These are phyloP conservation scores for Cichorium intybus DNA, from an alignment of 140 eudicot genomes.

Conservation along the genomic window DNA sequence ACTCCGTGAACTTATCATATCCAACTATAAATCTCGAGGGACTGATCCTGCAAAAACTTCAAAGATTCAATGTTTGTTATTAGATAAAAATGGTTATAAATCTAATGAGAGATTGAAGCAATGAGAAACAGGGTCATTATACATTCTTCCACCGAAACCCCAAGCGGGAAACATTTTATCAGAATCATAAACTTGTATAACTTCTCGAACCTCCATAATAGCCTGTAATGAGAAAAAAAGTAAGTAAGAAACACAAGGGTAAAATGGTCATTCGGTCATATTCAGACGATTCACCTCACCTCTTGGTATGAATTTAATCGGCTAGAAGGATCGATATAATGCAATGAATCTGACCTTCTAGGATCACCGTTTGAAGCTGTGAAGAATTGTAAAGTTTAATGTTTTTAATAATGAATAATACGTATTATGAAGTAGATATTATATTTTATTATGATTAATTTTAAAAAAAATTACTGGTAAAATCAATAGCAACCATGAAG, in stretches of 20 bases:
- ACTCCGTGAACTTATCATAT: too few relatives aligned
- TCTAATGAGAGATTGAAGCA: conserved; percentile 89
- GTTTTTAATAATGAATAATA: neutral
- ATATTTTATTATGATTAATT: neutral
- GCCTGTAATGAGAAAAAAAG: conserved; percentile 51
- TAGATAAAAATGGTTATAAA: too few relatives aligned
- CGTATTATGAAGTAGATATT: conserved; percentile 7
- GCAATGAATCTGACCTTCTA: conserved; percentile 58
- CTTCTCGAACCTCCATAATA: conserved; percentile 86
- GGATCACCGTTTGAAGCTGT: conserved; percentile 93
- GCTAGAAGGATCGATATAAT: conserved; percentile 74
- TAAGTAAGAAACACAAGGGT: neutral
- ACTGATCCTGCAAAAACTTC: too few relatives aligned
- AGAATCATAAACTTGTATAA: conserved; percentile 82
- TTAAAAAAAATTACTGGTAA: conserved; percentile 46
- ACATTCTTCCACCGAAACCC: conserved; percentile 88
- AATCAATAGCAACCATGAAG: conserved; percentile 97
- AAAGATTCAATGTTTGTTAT: too few relatives aligned
- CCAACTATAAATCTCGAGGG: too few relatives aligned
- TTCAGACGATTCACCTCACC: conserved; percentile 56
- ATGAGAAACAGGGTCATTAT: conserved; percentile 65
- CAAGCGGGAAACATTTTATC: conserved; percentile 93
- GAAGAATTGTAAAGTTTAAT: conserved; percentile 2
- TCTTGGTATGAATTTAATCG: conserved; percentile 82
- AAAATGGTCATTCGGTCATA: too few relatives aligned